Base-by-base conservation (phyloP, 768 basidiomycete genomes). In the Hericium coralloides region DNA sequence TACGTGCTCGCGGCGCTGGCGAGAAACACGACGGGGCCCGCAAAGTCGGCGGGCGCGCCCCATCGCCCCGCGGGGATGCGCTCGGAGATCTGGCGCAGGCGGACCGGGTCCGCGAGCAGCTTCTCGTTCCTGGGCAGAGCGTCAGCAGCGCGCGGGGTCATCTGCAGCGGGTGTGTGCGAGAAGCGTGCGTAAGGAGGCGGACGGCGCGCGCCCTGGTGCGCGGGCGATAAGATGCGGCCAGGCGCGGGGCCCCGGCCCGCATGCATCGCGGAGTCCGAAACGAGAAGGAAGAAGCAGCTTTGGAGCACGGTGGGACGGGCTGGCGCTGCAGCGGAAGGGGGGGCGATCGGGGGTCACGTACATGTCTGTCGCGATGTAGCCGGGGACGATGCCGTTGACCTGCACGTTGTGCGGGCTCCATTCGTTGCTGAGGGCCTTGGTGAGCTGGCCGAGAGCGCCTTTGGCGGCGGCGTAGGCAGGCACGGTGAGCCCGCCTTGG, bases 391-490 rank as follows among this genome's bases (percentile, higher is more conserved):
- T 89, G 22, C 80, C 87, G 67, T 95, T 94, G 17, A 95, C 91
- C 69, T 92, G 87, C 53, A 95, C 82, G 62, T 91, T 92, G 64
- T 89, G 81, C 65, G 79, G 78, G 59, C 89, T 87, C 93, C 94
- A 97, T 69, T 95, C 94, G 70, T 97, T 97, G 64, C 87, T 85
- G 65, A 95, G 81, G 2, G 92, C 87, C 72, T 94, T 94, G 25
- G 92, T 91, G 63, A 92, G 75, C 67, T 87, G 87, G 10, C 88
- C 89, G 36, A 92, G 75, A 18, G 89, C 91, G 56, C 92, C 92
- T 69, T 95, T 95, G 9, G 94, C 89, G 3, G 94, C 84, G 2
- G 93, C 90, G 66, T 95, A 95, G 12, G 94, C 94, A 18, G 93
- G 92, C 41, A 95, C 79, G 14, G 83, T 86, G 53, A 87, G 56